Base-by-base conservation (phyloP, 495 filamentous ascomycete species). In the Annulohypoxylon nitens region DNA sequence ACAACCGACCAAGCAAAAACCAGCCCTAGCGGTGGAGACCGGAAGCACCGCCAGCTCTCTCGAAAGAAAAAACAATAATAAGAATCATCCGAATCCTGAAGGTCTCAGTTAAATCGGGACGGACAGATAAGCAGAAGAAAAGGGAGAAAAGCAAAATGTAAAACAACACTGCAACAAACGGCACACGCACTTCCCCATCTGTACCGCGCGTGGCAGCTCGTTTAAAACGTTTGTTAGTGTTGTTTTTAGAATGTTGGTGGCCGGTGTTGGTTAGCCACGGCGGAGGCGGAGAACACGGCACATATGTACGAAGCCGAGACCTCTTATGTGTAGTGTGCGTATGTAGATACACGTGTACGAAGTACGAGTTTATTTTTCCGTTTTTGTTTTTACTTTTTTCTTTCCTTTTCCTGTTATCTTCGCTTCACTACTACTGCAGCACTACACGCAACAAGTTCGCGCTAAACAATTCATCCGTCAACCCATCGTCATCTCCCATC, bases 21-120 rank as follows among this genome's bases (percentile, higher is more conserved):
- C 64, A 67, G 64, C 64, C 64, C 55, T 67, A 67, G 45, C 33
- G 30, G 45, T 58, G 54, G 64, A 60, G 43, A 33, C 45, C 3
- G 14, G 3, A 11, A 6, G 41, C 41, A n/a, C 37, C 12, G 37
- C 37, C 37, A 39, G 37, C 37, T 30, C 30, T 30, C 30, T 30
- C 30, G 30, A 30, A 4, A 30, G 4, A 30, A 30, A 6, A 30
- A 30, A 30, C 30, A 30, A 30, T 30, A 30, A 30, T 6, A 23
- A 23, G 20, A 30, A 30, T 30, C 30, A 30, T 30, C 30, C 30
- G 30, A 30, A 30, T 30, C 30, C 30, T 30, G 5, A 30, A 30
- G 5, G 30, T 30, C 30, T 30, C 45, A 18, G 16, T 16, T 50
- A 50, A 33, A 33, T 54, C n/a, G 8, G 12, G 50, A 3, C 20